Conservation (phyloP, 257 asterid genomes). For the Pogostemon cablin region DNA sequence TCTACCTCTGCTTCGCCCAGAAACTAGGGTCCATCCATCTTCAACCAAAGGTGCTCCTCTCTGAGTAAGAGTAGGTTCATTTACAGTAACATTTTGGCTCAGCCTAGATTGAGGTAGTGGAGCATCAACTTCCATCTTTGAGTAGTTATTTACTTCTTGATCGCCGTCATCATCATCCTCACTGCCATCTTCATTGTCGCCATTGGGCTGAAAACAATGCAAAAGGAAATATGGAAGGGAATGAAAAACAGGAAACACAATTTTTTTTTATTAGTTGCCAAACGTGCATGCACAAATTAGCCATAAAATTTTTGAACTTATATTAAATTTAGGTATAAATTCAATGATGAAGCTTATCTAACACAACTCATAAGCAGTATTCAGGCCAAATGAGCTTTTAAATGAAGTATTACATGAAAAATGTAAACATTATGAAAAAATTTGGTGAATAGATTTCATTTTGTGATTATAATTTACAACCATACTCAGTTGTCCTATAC, state of each 20-base stretch:
- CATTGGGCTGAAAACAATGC: conserved; percentile 29
- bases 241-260: neutral
- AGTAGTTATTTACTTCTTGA: conserved; percentile 29
- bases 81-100: conserved; percentile 12
- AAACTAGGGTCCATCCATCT: conserved; percentile 61
- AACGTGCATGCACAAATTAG: too few relatives aligned
- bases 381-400: too few relatives aligned
- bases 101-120: conserved; percentile 30
- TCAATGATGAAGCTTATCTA: too few relatives aligned
- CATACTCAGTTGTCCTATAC: too few relatives aligned
- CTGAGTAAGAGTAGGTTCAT: conserved; percentile 18
- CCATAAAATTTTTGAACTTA: too few relatives aligned
- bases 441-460: too few relatives aligned
- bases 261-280: too few relatives aligned
- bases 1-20: conserved; percentile 48
- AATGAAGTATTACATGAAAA: too few relatives aligned
- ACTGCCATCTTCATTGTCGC: conserved; percentile 33
- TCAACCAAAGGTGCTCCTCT: conserved; percentile 38
- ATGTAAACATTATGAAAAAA: too few relatives aligned
- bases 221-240: neutral
- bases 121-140: conserved; percentile 57
- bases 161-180: conserved; percentile 41
- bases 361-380: too few relatives aligned
- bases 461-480: neutral
- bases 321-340: too few relatives aligned